phyloP scores from a whole-genome alignment of 1,284 basidiomycete genomes.

The Apiotrichum laibachii region DNA sequence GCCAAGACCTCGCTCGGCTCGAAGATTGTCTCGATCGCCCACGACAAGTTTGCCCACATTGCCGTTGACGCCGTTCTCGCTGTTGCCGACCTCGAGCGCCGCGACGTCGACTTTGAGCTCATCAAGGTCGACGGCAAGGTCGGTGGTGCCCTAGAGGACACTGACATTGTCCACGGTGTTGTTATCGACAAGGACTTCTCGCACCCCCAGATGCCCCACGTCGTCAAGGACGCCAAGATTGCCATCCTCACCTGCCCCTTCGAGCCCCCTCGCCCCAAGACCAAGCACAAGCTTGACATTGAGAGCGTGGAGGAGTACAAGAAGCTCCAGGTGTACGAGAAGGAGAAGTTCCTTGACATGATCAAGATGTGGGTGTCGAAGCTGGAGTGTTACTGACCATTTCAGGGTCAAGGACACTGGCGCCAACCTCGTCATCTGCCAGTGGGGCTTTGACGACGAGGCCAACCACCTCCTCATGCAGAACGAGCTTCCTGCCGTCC shows the following conservation, averaged over 20 bases:
- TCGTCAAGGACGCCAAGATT: constrained; percentile 81
- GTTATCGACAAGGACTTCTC: constrained; percentile 99
- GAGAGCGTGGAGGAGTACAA: constrained; percentile 97
- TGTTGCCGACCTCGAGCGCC: constrained; percentile 90
- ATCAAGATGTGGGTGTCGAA: constrained; percentile 62
- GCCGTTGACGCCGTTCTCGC: constrained; percentile 94
- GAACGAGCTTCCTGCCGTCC: constrained; percentile 94
- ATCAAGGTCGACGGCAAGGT: constrained; percentile 99
- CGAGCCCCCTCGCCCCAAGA: constrained; percentile 97
- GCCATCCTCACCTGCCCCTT: constrained; percentile 99
- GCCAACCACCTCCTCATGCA: constrained; percentile 98
- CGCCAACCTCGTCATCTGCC: constrained; percentile 97
- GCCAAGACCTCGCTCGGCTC: constrained; percentile 94
- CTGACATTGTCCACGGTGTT: constrained; percentile 74
- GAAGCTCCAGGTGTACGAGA: constrained; percentile 91
- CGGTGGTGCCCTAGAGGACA: constrained; percentile 93
- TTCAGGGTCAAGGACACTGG: constrained; percentile 89
- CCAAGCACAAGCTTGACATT: constrained; percentile 98
- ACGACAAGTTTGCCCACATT: constrained; percentile 92
- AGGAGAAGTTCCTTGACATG: constrained; percentile 94
- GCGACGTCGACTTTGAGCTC: constrained; percentile 95
- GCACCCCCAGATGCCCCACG: constrained; percentile 94
- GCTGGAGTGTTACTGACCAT: neutral
- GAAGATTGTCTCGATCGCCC: constrained; percentile 98
- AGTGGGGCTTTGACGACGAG: constrained; percentile 99